A percentile compares a stretch with the other conserved stretches of the same genome.
These are phyloP conservation scores for Paraphoma chrysanthemicola DNA, from an alignment of 2,329 filamentous ascomycete species.

Conservation along the genomic window DNA sequence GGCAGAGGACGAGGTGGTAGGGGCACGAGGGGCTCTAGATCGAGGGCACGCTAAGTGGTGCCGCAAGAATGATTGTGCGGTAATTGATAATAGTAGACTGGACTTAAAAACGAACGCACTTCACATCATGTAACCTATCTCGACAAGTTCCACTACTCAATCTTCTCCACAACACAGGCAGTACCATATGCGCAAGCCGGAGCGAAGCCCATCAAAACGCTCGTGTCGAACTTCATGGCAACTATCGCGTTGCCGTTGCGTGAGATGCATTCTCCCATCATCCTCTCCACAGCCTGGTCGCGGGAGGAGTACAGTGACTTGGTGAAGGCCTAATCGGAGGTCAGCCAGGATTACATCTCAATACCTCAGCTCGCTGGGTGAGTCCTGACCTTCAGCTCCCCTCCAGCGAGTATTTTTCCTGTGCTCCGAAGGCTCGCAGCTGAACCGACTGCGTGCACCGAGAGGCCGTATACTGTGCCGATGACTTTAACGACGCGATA, in stretches of 20 bases:
- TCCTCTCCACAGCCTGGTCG: constrained; percentile 17
- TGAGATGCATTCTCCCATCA: constrained; percentile 15
- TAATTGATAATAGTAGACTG: no score
- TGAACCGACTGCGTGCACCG: constrained; percentile 65
- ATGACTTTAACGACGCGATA: constrained; percentile 65
- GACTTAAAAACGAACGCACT: no score
- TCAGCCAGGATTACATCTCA: neutral
- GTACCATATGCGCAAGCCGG: constrained; percentile 20
- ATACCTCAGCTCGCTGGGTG: no score
- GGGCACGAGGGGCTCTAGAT: no score
- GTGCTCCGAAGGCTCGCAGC: constrained; percentile 47
- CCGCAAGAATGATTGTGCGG: no score
- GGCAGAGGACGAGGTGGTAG: no score
- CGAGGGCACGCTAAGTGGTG: no score
- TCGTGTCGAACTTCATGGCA: constrained; percentile 15
- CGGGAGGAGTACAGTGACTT: constrained; percentile 13
- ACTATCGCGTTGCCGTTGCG: constrained; percentile 18
- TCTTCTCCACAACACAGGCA: constrained; percentile 18
- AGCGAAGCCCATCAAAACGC: constrained; percentile 12
- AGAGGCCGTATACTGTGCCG: constrained; percentile 65
- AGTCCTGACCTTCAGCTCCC: neutral
- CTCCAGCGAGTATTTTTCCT: neutral
- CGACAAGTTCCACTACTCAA: constrained; percentile 4
- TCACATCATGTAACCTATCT: no score
- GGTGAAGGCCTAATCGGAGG: constrained; percentile 4